Evolutionary conservation across 2,329 filamentous ascomycete genomes (phyloP), one percentile per base, ranked within the genome.

Genomic region (Chaetoscypha palmicola): DNA sequence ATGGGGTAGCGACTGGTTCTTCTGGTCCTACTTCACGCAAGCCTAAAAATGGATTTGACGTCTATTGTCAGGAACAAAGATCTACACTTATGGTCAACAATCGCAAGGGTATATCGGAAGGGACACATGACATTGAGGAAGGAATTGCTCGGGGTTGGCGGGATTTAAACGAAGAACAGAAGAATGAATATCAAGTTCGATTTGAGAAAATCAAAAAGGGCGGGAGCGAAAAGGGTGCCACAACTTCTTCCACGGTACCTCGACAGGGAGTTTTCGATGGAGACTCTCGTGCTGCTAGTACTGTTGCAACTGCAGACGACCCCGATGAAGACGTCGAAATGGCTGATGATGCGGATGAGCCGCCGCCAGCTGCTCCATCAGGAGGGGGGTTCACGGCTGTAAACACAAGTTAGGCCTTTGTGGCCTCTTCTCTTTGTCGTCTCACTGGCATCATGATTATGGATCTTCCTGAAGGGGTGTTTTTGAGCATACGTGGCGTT

Each of bases 261-360:
- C 44, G 39, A 35, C 49, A 46, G 38, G 40, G 43, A 7, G 38
- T 47, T 17, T 40, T 50, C 26, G 48, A 55, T 41, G 53, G 34
- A 20, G 52, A 50, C 26, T 38, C 17, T 33, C 45, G 31, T 5
- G 22, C 30, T 22, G 45, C 35, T n/a, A 51, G 34, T 37, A 47
- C 51, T 28, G 43, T 20, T 37, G 50, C 54, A 20, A 49, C 46
- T 14, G 54, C 49, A 12, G 50, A 46, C n/a, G 57, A 61, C 4
- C 23, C 41, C 21, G 40, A 44, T 36, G 56, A 58, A 20, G 61
- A 62, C 47, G 52, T 58, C 7, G 58, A 61, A 30, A 61, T 61
- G 39, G 62, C 59, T 43, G 64, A 65, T 23, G 63, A 62, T 33
- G 59, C 60, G 16, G 60, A 64, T 41, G 50, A 50, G 48, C 45